Evolutionary conservation across 768 basidiomycete species (phyloP).

Genomic region (Pisolithus tinctorius): DNA sequence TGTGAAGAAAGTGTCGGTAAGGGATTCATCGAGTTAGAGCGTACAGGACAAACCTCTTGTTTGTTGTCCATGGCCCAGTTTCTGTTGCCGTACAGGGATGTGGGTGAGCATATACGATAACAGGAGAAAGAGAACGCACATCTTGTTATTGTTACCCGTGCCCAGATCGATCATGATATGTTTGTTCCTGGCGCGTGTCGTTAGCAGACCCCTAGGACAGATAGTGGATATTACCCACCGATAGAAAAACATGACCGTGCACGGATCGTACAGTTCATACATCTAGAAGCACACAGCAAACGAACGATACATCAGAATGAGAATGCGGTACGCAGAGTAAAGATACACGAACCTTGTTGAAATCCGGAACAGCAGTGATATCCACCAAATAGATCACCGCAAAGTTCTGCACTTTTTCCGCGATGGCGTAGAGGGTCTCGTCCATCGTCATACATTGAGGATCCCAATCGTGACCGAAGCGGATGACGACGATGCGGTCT

Average conservation of each 20-base stretch:
- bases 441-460: slow-evolving; percentile 98
- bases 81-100: slow-evolving; percentile 34
- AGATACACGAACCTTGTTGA: slow-evolving; percentile 71
- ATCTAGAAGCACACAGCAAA: slow-evolving; percentile 46
- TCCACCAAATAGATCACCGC: slow-evolving; percentile 94
- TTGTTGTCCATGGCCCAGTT: slow-evolving; percentile 99
- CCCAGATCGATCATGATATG: slow-evolving; percentile 99
- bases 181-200: slow-evolving; percentile 61
- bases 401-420: slow-evolving; percentile 97
- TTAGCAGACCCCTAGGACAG: not conserved
- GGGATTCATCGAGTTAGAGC: not conserved
- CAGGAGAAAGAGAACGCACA: slow-evolving; percentile 47
- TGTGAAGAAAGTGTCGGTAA: slow-evolving; percentile 23
- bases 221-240: slow-evolving; percentile 45
- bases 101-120: not conserved
- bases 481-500: slow-evolving; percentile 87
- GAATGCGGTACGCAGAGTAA: not conserved
- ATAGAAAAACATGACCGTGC: slow-evolving; percentile 98
- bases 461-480: slow-evolving; percentile 94
- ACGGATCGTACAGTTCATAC: slow-evolving; percentile 98
- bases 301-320: not conserved
- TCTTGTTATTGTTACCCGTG: slow-evolving; percentile 99
- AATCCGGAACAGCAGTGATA: slow-evolving; percentile 95
- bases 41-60: slow-evolving; percentile 65
- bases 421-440: slow-evolving; percentile 86